Evolutionary conservation across 805 yeast species (phyloP), one percentile per base, ranked within the genome.

Genomic region (Saitoella complicata): DNA sequence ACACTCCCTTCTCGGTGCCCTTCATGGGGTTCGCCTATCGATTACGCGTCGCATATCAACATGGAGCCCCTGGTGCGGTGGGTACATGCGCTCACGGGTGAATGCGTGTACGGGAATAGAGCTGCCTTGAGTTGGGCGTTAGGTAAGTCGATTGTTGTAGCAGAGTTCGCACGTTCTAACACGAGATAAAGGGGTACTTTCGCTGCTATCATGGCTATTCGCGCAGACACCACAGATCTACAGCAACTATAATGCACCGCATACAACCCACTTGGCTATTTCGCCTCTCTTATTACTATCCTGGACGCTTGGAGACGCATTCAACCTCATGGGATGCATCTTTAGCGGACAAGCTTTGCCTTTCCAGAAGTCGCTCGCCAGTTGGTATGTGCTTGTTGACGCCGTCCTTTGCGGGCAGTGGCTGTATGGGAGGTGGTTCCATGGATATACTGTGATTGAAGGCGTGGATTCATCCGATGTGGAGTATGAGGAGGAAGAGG

Each of bases 321-420:
- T 78, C 9, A 75, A 76, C 50, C 65, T 78, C 13, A 31, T 59
- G 9, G 96, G 95, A 0, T 84, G 94, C 49, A 47, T 82, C 0
- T 57, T 85, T 40, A 85, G 95, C 0, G 58, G 72, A 5, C 95
- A 87, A 49, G 49, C 44, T 37, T 11, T 85, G 40, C 75, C 79
- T n/a, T 87, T 86, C 61, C 96, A 86, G 58, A 71, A 76, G 7
- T 63, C 76, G 21, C 64, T 86, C 11, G 83, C 93, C 0, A 47
- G 71, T 1, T 87, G 87, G 61, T 86, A 82, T 57, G 65, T 88
- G 42, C 61, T 69, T 46, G 80, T 82, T 49, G 96, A 87, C 60
- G 44, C 71, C 29, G 64, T 83, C 7, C 65, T 87, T 31, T 68
- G 77, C 41, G 67, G 71, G 4, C 96, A 87, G 58, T 86, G 70